Percentiles rank a stretch among this genome's conserved stretches.
These are phyloP conservation scores for Vigna mungo DNA, from an alignment of 306 rosid species.

Conservation along the genomic window DNA sequence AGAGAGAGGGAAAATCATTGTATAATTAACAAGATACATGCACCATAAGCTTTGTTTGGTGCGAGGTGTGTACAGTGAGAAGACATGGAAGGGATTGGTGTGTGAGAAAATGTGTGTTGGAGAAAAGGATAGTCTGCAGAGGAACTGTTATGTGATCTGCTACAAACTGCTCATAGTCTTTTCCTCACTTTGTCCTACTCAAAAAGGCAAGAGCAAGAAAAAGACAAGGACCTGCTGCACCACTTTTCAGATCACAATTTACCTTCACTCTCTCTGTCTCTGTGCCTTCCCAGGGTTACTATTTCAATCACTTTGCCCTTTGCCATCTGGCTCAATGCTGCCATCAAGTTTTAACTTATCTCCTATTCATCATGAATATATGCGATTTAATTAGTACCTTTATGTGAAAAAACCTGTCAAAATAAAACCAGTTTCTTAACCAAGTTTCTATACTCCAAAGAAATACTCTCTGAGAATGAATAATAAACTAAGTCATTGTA, in stretches of 20 bases:
- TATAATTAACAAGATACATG: background rate
- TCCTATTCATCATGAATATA: too few species aligned
- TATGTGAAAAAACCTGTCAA: too few species aligned
- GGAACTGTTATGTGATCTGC: conserved; percentile 13
- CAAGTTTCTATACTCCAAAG: too few species aligned
- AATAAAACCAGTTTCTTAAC: too few species aligned
- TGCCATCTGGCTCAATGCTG: conserved; percentile 42
- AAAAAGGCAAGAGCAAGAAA: conserved; percentile 33
- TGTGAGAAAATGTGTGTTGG: conserved; percentile 45
- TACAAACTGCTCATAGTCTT: conserved; percentile 41
- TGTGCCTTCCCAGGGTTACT: conserved; percentile 16
- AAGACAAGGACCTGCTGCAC: conserved; percentile 35
- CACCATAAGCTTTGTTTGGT: conserved; percentile 11
- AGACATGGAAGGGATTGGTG: conserved; percentile 41
- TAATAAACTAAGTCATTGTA: too few species aligned
- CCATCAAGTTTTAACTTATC: background rate
- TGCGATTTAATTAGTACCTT: too few species aligned
- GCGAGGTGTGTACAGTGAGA: conserved; percentile 1
- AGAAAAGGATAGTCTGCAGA: conserved; percentile 37
- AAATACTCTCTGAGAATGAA: too few species aligned
- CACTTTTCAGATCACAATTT: conserved; percentile 13
- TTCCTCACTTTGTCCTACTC: conserved; percentile 52
- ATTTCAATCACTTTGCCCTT: conserved; percentile 4
- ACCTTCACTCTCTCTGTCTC: background rate
- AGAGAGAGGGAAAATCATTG: conserved; percentile 30